Conservation (phyloP, 192 early-diverging fungal species). For the Backusella tarrabulga region DNA sequence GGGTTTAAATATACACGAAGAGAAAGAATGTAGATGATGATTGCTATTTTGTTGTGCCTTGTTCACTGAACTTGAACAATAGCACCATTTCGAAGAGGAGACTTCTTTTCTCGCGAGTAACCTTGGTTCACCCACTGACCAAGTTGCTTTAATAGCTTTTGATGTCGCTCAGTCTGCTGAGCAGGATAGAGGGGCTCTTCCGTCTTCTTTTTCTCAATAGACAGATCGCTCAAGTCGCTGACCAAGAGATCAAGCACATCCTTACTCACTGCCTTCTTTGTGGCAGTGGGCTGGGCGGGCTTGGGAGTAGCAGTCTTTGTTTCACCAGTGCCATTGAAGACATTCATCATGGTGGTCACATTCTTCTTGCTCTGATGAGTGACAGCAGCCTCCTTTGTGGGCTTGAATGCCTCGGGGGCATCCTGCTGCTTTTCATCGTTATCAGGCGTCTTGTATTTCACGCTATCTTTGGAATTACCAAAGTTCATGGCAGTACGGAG, state of each 20-base stretch:
- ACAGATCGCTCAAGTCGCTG: neutral
- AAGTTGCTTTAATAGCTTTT: conserved; percentile 1
- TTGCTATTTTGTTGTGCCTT: neutral
- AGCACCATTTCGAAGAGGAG: neutral
- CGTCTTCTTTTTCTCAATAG: neutral
- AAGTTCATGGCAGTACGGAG: neutral
- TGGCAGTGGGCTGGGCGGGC: neutral
- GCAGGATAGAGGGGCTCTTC: neutral
- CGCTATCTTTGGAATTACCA: neutral
- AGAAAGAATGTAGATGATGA: neutral
- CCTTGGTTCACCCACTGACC: conserved; percentile 1
- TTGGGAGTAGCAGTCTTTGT: neutral
- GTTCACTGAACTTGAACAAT: conserved; percentile 7
- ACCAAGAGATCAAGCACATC: conserved; percentile 7
- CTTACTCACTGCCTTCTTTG: conserved; percentile 3
- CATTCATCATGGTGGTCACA: neutral
- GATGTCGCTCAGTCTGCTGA: neutral
- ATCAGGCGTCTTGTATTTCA: neutral
- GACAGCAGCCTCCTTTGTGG: neutral
- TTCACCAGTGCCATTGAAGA: neutral
- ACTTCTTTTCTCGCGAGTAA: neutral
- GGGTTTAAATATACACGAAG: neutral
- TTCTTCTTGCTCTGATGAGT: conserved; percentile 2
- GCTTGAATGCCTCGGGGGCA: neutral
- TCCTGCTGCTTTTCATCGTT: neutral